These are phyloP conservation scores for Talaromyces amestolkiae DNA, from an alignment of 2,329 filamentous ascomycete species.

Conservation along the genomic window DNA sequence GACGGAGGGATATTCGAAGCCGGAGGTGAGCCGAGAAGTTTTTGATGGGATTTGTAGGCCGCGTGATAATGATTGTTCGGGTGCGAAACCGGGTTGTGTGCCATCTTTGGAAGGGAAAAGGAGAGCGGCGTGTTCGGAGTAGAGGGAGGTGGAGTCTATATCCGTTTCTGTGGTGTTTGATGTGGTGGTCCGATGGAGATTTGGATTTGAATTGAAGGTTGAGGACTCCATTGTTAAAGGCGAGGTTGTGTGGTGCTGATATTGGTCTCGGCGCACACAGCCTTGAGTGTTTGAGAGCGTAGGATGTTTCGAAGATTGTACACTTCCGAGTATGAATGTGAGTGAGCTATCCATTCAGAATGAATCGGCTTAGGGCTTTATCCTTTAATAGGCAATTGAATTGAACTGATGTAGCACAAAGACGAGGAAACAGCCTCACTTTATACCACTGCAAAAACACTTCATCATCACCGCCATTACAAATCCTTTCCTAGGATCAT, in stretches of 20 bases:
- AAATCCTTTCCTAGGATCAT: background rate
- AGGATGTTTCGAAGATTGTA: background rate
- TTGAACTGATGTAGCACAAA: background rate
- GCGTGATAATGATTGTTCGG: constrained; percentile 22
- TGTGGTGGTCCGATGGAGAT: background rate
- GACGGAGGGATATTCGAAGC: constrained; percentile 32
- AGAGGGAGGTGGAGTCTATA: constrained; percentile 10
- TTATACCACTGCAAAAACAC: background rate
- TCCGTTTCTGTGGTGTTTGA: background rate
- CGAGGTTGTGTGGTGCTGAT: background rate
- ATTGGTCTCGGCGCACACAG: background rate
- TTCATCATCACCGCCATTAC: background rate
- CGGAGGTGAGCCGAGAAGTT: constrained; percentile 27
- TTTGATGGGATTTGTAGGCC: constrained; percentile 33
- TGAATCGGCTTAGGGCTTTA: background rate
- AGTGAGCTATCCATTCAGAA: background rate
- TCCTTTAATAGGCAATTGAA: background rate
- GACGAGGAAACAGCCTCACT: background rate
- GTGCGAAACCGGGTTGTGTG: constrained; percentile 24
- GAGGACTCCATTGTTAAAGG: background rate
- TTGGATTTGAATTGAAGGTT: background rate
- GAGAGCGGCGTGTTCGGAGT: constrained; percentile 18
- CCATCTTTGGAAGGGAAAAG: constrained; percentile 21
- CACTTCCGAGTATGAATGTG: background rate
- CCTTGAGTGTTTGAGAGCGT: background rate